These are phyloP conservation scores for Solanum sejunctum DNA, from an alignment of 257 asterid species.

Conservation along the genomic window DNA sequence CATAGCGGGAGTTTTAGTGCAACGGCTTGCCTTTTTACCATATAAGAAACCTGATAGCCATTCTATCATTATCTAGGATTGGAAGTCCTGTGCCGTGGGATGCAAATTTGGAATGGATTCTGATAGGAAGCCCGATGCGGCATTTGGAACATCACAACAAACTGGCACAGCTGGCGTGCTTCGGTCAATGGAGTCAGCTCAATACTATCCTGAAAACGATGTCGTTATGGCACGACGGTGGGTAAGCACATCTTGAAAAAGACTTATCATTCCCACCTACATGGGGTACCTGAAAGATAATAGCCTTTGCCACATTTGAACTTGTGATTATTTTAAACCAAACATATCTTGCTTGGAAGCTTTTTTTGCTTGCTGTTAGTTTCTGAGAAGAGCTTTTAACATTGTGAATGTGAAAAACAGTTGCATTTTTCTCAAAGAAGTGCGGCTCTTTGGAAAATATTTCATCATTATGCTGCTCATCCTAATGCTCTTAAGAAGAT, in stretches of 20 bases:
- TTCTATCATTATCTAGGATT: slow-evolving; percentile 35
- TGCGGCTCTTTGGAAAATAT: neutral
- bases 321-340: neutral
- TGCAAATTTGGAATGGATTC: slow-evolving; percentile 48
- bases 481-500: neutral
- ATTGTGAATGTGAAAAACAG: neutral
- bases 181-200: slow-evolving; percentile 91
- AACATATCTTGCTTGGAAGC: neutral
- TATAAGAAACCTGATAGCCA: neutral
- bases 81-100: slow-evolving; percentile 69
- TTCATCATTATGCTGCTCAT: neutral
- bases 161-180: slow-evolving; percentile 43
- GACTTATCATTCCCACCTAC: neutral
- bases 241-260: slow-evolving; percentile 59
- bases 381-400: neutral
- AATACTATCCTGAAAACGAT: slow-evolving; percentile 67
- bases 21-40: neutral
- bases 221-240: slow-evolving; percentile 85
- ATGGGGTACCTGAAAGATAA: neutral
- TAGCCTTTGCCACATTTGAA: neutral
- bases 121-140: slow-evolving; percentile 59
- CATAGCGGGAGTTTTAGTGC: too few relatives aligned
- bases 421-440: neutral
- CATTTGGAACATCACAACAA: slow-evolving; percentile 45
- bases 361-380: neutral